Conservation (phyloP, 495 filamentous ascomycete species). For the Penicillium odoratum region DNA sequence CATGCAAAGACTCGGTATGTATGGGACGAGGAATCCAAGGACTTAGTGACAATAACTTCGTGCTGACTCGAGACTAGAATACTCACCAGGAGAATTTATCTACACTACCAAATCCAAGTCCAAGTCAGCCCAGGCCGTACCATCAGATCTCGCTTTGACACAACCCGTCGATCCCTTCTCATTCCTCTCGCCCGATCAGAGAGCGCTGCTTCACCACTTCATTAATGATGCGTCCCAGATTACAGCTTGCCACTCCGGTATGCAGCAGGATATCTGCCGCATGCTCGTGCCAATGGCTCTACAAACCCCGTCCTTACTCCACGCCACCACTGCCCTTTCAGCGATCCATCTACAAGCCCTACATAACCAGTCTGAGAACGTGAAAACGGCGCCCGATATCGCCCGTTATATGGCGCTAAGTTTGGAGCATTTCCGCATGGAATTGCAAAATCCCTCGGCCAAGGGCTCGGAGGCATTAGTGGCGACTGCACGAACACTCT, state of each 20-base stretch:
- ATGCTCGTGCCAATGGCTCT: constrained; percentile 51
- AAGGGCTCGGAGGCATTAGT: constrained; percentile 44
- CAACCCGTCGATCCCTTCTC: constrained; percentile 44
- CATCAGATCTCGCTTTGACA: constrained; percentile 30
- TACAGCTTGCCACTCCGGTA: constrained; percentile 45
- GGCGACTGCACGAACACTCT: constrained; percentile 49
- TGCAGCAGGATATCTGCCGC: constrained; percentile 48
- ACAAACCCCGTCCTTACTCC: constrained; percentile 46
- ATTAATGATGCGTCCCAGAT: constrained; percentile 49
- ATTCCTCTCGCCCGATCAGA: constrained; percentile 40
- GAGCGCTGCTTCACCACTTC: constrained; percentile 45
- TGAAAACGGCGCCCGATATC: constrained; percentile 47
- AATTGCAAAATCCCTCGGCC: constrained; percentile 39
- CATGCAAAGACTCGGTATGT: constrained; percentile 48
- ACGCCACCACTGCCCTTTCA: constrained; percentile 49
- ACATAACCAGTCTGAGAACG: constrained; percentile 43
- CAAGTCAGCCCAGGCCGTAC: constrained; percentile 7
- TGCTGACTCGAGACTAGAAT: constrained; percentile 30
- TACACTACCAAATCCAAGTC: constrained; percentile 39
- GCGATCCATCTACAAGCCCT: constrained; percentile 48
- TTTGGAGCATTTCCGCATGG: constrained; percentile 46
- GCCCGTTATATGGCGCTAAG: constrained; percentile 46
- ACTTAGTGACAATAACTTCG: not conserved
- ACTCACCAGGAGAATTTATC: constrained; percentile 50
- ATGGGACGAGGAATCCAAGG: not conserved